These are phyloP conservation scores for Periconia macrospinosa DNA, from an alignment of 2,329 filamentous ascomycete species.

Conservation along the genomic window DNA sequence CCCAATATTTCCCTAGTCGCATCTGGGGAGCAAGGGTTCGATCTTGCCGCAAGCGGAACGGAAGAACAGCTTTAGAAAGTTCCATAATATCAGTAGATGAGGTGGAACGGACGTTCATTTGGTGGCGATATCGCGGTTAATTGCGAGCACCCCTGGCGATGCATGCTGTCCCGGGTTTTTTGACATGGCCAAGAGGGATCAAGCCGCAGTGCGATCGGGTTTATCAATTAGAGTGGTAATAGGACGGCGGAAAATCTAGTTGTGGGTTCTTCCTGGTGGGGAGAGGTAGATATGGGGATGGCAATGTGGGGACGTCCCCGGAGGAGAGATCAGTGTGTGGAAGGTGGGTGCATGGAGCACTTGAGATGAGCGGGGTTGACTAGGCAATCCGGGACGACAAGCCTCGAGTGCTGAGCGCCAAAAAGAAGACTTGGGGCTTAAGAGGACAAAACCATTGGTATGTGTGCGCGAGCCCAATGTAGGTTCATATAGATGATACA, in stretches of 20 bases:
- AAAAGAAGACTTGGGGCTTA: background rate
- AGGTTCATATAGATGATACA: background rate
- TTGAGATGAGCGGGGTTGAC: background rate
- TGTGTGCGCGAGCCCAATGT: background rate
- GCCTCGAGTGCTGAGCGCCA: background rate
- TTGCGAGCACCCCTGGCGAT: conserved; percentile 6
- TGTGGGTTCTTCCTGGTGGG: background rate
- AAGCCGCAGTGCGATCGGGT: background rate
- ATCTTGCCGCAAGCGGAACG: conserved; percentile 7
- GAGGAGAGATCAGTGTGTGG: background rate
- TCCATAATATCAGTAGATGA: conserved; percentile 9
- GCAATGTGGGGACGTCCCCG: background rate
- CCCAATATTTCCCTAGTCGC: background rate
- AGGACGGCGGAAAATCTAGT: background rate
- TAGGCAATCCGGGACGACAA: conserved; percentile 8
- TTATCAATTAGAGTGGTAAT: background rate
- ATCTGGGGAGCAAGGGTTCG: background rate
- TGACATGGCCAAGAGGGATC: background rate
- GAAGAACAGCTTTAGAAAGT: conserved; percentile 8
- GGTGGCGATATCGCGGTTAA: conserved; percentile 21
- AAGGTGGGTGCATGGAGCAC: background rate
- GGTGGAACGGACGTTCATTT: conserved; percentile 12
- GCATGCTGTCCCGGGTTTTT: conserved; percentile 9
- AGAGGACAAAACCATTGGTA: background rate
- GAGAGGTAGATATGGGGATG: background rate